Conservation (phyloP, 257 asterid genomes). For the Solanum gandarillasii region DNA sequence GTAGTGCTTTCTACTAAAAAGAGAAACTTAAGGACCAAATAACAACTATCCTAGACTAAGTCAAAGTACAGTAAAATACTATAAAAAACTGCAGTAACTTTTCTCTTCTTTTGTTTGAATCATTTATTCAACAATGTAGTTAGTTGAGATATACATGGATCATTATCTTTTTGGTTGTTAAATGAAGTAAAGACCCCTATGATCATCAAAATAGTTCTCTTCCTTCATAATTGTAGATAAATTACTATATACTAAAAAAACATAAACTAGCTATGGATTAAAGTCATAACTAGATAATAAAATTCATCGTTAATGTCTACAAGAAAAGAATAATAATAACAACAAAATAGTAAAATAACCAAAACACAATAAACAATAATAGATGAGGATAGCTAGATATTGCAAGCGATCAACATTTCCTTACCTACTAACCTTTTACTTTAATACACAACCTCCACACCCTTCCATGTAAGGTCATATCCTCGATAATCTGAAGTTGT, state of each 20-base stretch:
- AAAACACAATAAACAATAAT: not conserved
- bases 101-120: no score
- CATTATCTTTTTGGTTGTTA: not conserved
- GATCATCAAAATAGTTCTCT: not conserved
- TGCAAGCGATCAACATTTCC: no score
- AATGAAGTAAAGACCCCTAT: not conserved
- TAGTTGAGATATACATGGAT: not conserved
- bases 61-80: no score
- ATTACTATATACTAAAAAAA: no score
- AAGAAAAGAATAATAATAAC: not conserved
- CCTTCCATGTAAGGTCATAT: not conserved
- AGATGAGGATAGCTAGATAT: not conserved
- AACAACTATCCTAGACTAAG: no score
- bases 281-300: not conserved
- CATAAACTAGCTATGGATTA: not conserved
- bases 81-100: no score
- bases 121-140: not conserved
- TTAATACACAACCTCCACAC: not conserved
- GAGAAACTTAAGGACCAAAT: no score
- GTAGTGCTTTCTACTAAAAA: no score
- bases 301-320: not conserved
- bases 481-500: no score
- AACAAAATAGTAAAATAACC: no score
- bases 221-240: not conserved
- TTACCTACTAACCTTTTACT: not conserved